A percentile compares a stretch with the other conserved stretches of the same genome.
Conservation (phyloP, 768 basidiomycete species). For the Termitomyces sp. region DNA sequence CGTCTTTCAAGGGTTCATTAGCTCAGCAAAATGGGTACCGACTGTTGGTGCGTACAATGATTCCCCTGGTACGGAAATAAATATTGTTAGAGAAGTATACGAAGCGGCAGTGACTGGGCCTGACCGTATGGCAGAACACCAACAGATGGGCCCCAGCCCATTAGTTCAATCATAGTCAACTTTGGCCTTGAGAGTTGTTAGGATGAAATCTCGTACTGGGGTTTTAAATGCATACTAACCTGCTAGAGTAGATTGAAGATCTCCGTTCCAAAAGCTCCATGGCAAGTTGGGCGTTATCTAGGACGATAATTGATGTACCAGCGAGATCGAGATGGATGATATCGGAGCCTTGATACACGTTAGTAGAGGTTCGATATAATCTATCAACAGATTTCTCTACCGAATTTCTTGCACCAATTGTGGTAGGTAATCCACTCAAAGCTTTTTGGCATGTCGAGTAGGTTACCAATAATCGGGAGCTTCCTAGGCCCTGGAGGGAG, state of each 20-base stretch:
- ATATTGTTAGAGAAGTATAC: background rate
- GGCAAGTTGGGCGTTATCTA: background rate
- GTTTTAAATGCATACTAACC: background rate
- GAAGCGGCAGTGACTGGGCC: background rate
- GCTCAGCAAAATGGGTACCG: background rate
- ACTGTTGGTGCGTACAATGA: background rate
- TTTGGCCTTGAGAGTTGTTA: background rate
- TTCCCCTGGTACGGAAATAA: background rate
- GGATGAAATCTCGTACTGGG: background rate
- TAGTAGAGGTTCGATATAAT: background rate
- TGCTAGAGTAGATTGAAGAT: conserved; percentile 15
- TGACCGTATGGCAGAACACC: conserved; percentile 13
- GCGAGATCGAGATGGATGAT: background rate
- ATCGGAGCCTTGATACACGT: background rate
- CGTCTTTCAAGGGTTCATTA: conserved; percentile 13
- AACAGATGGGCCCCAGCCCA: conserved; percentile 17
- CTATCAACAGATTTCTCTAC: too few species aligned
- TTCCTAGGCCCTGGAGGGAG: too few species aligned
- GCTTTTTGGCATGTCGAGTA: too few species aligned
- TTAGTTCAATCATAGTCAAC: conserved; percentile 18
- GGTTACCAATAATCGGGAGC: too few species aligned
- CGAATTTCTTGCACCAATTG: too few species aligned
- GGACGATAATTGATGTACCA: background rate
- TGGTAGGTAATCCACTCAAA: too few species aligned
- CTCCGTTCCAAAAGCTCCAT: conserved; percentile 19